Percentiles rank a stretch among this genome's conserved stretches.
Conservation (phyloP, 306 rosid species). For the Gillenia trifoliata region DNA sequence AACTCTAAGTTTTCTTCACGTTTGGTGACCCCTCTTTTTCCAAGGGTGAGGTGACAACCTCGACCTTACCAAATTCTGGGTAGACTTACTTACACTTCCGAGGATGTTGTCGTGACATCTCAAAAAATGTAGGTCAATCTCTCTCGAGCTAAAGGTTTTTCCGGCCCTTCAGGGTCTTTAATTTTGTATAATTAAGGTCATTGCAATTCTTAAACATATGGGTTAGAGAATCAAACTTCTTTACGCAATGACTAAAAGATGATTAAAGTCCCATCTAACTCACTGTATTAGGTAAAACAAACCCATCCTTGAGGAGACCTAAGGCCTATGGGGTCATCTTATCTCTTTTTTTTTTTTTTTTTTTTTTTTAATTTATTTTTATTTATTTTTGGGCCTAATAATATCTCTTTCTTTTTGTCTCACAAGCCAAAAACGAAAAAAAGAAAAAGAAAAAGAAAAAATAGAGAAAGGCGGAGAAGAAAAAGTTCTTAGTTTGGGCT, state of each 20-base stretch:
- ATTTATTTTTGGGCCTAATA: too few relatives aligned
- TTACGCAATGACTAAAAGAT: not conserved
- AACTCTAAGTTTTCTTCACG: not conserved
- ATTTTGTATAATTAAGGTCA: not conserved
- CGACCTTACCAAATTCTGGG: not conserved
- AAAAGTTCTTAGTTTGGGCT: not conserved
- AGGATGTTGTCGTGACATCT: too few relatives aligned
- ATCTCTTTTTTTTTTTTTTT: not conserved
- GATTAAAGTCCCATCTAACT: not conserved
- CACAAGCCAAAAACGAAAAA: not conserved
- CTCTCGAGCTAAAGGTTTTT: not conserved
- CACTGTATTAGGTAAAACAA: not conserved
- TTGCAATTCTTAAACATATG: not conserved
- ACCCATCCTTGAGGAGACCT: not conserved
- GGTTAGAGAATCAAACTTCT: not conserved
- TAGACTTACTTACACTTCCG: too few relatives aligned
- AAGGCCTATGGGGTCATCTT: not conserved
- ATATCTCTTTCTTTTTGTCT: not conserved
- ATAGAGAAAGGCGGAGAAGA: too few relatives aligned
- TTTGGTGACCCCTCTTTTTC: not conserved
- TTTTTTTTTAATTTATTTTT: too few relatives aligned
- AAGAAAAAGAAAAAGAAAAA: not conserved
- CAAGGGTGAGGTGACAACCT: not conserved
- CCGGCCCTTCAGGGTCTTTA: not conserved
- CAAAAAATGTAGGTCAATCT: too few relatives aligned